A percentile compares a stretch with the other conserved stretches of the same genome.
Evolutionary conservation across 371 early-diverging fungal species (phyloP).

Genomic region (Funneliformis caledonium): DNA sequence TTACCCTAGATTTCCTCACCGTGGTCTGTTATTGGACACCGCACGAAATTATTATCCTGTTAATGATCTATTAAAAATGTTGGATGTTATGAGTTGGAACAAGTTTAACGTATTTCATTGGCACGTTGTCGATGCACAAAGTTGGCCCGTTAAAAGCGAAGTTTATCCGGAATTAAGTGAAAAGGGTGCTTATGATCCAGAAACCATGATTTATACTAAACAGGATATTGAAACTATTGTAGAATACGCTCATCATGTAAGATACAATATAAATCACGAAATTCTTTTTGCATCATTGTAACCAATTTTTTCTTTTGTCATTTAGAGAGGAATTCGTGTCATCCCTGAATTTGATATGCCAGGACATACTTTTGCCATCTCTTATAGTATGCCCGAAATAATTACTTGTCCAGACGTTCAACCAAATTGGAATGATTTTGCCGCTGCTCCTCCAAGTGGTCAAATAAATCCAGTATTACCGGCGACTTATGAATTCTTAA

Average conservation of each 20-base stretch:
- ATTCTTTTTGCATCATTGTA: not conserved
- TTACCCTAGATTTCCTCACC: constrained; percentile 70
- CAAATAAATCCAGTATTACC: constrained; percentile 71
- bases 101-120: constrained; percentile 88
- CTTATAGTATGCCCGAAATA: constrained; percentile 51
- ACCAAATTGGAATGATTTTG: constrained; percentile 51
- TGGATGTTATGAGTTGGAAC: constrained; percentile 79
- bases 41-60: constrained; percentile 77
- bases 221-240: constrained; percentile 64
- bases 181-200: constrained; percentile 69
- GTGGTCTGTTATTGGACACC: constrained; percentile 79
- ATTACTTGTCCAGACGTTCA: constrained; percentile 52
- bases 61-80: constrained; percentile 60
- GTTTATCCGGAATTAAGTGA: constrained; percentile 64
- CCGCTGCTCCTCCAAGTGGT: constrained; percentile 76
- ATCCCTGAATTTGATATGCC: constrained; percentile 84
- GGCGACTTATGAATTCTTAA: constrained; percentile 60
- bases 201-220: constrained; percentile 61
- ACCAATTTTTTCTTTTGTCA: not conserved
- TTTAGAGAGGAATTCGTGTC: constrained; percentile 76
- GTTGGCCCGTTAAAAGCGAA: constrained; percentile 71
- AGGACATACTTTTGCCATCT: constrained; percentile 67
- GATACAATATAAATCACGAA: not conserved
- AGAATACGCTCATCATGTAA: constrained; percentile 53
- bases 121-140: constrained; percentile 82